Conservation (phyloP, 2,329 filamentous ascomycete genomes). For the Fusarium papillatum region DNA sequence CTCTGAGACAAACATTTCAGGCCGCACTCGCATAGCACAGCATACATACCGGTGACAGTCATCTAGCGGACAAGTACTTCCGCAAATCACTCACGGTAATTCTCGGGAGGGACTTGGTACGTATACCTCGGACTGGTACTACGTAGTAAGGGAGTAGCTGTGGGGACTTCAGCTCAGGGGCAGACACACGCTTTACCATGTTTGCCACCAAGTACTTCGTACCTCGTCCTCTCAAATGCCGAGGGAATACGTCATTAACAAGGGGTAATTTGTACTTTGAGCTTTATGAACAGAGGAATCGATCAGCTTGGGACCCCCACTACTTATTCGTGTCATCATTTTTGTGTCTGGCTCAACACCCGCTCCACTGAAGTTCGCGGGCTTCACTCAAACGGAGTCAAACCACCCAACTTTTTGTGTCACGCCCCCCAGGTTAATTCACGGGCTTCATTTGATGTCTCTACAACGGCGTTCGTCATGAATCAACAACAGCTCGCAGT, state of each 20-base stretch:
- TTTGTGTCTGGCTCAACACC: not conserved
- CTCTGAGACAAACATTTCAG: not conserved
- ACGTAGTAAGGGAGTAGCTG: not conserved
- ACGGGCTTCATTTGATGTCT: not conserved
- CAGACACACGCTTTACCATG: not conserved
- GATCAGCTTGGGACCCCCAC: not conserved
- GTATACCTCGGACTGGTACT: not conserved
- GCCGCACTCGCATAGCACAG: not conserved
- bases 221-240: not conserved
- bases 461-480: not conserved
- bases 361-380: not conserved
- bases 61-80: not conserved
- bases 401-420: too few relatives aligned
- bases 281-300: not conserved
- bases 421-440: not conserved
- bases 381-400: too few relatives aligned
- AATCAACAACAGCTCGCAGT: conserved; percentile 11
- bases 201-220: not conserved
- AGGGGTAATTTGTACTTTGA: not conserved
- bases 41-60: not conserved
- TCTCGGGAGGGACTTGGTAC: not conserved
- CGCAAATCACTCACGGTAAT: not conserved
- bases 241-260: not conserved
- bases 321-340: not conserved
- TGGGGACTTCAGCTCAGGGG: not conserved